These are phyloP conservation scores for Apiospora phragmitis DNA, from an alignment of 2,329 filamentous ascomycete species.

Conservation along the genomic window DNA sequence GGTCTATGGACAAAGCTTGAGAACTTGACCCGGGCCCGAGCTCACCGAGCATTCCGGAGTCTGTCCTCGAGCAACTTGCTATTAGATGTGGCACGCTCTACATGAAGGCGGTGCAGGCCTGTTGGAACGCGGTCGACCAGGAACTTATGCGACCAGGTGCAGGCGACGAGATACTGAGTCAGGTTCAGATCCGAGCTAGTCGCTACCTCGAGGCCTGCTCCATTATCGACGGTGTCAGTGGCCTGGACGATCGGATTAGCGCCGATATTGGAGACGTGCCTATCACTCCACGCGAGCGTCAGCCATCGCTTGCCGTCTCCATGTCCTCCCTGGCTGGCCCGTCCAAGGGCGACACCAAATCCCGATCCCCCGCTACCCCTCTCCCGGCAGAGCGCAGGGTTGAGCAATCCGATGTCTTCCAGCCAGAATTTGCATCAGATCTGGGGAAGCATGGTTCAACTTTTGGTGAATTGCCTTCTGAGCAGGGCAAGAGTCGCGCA, in stretches of 20 bases:
- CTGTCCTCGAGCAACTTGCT: conserved; percentile 62
- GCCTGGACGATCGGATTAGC: conserved; percentile 53
- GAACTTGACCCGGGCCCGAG: conserved; percentile 46
- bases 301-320: conserved; percentile 13
- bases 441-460: not conserved
- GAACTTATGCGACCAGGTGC: conserved; percentile 49
- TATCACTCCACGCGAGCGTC: conserved; percentile 11
- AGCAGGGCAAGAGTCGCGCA: not conserved
- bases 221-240: conserved; percentile 60
- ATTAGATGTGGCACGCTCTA: conserved; percentile 73
- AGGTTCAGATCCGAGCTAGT: conserved; percentile 54
- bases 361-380: conserved; percentile 2
- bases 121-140: conserved; percentile 69
- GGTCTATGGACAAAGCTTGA: conserved; percentile 73
- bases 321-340: conserved; percentile 16
- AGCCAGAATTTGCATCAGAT: not conserved
- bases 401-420: not conserved
- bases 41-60: conserved; percentile 56
- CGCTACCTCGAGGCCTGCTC: conserved; percentile 63
- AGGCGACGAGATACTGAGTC: conserved; percentile 53
- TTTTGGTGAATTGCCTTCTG: not conserved
- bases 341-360: conserved; percentile 10
- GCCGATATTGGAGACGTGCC: conserved; percentile 38
- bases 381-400: conserved; percentile 12
- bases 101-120: conserved; percentile 72